These are phyloP conservation scores for Cercospora berteroae DNA, from an alignment of 2,329 filamentous ascomycete genomes.

Conservation along the genomic window DNA sequence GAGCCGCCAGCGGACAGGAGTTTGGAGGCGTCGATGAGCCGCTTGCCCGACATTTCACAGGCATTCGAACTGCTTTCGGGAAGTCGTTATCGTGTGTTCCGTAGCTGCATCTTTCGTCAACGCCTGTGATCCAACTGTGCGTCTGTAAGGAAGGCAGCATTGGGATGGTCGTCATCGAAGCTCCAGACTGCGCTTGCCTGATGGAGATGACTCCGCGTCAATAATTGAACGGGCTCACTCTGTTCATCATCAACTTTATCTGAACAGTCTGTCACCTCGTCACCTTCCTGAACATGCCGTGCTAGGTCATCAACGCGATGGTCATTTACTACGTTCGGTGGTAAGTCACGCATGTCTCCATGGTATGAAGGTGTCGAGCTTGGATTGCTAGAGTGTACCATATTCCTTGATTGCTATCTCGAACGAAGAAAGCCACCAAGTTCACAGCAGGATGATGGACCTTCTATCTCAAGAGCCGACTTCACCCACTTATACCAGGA, in stretches of 20 bases:
- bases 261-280: too few relatives aligned
- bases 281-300: too few relatives aligned
- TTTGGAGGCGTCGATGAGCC: conserved; percentile 52
- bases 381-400: neutral
- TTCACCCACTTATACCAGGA: too few relatives aligned
- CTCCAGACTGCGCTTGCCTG: neutral
- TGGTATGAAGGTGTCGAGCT: neutral
- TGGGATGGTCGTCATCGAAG: neutral
- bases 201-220: conserved; percentile 5
- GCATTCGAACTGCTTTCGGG: neutral
- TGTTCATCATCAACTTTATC: neutral
- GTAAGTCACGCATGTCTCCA: neutral
- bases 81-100: neutral
- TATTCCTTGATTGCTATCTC: neutral
- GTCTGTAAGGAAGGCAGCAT: neutral
- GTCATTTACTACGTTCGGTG: neutral
- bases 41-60: conserved; percentile 50
- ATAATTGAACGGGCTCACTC: neutral
- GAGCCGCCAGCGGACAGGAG: conserved; percentile 49
- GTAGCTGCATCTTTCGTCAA: neutral
- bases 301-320: neutral
- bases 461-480: neutral
- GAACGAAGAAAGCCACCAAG: neutral
- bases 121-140: neutral
- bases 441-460: neutral